These are phyloP conservation scores for Epichloe aotearoae DNA, from an alignment of 2,329 filamentous ascomycete species.

Conservation along the genomic window DNA sequence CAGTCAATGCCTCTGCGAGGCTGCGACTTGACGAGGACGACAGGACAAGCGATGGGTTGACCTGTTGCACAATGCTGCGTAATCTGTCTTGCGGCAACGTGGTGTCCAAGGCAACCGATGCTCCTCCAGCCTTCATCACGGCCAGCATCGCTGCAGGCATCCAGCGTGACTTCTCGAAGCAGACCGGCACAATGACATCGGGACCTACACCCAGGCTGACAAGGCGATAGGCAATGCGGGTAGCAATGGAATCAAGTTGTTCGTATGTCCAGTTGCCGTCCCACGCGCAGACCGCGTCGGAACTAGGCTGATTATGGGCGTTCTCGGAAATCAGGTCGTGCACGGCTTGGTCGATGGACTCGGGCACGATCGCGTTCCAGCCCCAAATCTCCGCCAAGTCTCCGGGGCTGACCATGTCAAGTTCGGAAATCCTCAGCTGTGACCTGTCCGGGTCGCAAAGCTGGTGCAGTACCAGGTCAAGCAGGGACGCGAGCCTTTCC, in stretches of 20 bases:
- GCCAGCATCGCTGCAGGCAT: slow-evolving; percentile 13
- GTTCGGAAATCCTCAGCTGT: neutral
- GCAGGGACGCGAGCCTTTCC: neutral
- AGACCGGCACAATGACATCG: slow-evolving; percentile 7
- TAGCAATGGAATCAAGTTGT: slow-evolving; percentile 8
- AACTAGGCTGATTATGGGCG: slow-evolving; percentile 2
- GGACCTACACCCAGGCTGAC: slow-evolving; percentile 9
- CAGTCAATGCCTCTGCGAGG: neutral
- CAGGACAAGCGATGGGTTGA: neutral
- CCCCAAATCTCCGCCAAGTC: slow-evolving; percentile 7
- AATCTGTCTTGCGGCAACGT: slow-evolving; percentile 10
- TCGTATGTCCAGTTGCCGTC: slow-evolving; percentile 14
- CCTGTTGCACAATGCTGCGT: slow-evolving; percentile 6
- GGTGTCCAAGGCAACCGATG: slow-evolving; percentile 15
- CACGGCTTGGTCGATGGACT: slow-evolving; percentile 6
- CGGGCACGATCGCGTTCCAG: slow-evolving; percentile 9
- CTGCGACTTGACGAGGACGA: neutral
- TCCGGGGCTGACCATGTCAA: neutral
- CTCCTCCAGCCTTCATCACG: slow-evolving; percentile 16
- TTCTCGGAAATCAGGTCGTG: slow-evolving; percentile 11
- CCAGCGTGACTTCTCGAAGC: slow-evolving; percentile 13
- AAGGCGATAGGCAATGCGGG: slow-evolving; percentile 6
- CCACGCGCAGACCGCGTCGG: slow-evolving; percentile 13
- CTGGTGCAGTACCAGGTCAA: slow-evolving; percentile 1
- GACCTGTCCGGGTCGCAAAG: neutral